Conservation (phyloP, 2,329 filamentous ascomycete genomes). For the Emmonsiellopsis sp. region DNA sequence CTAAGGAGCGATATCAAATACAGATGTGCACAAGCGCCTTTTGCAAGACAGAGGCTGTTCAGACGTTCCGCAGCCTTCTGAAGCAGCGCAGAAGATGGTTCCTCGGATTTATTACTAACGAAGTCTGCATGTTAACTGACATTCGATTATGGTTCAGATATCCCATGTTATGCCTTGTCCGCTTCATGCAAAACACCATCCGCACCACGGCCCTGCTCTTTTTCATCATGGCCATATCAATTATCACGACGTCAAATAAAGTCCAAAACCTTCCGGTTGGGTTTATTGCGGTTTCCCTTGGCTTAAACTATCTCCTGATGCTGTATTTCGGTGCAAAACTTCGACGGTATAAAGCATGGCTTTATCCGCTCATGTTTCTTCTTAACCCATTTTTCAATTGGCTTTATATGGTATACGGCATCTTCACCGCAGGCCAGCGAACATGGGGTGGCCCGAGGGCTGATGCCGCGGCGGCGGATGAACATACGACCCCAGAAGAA, state of each 20-base stretch:
- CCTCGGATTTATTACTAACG: constrained; percentile 93
- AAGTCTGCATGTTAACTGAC: constrained; percentile 96
- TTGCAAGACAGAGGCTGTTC: constrained; percentile 95
- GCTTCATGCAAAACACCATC: constrained; percentile 94
- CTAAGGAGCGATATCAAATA: constrained; percentile 86
- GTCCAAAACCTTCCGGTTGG: constrained; percentile 75
- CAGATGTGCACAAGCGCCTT: constrained; percentile 97
- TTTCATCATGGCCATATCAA: constrained; percentile 82
- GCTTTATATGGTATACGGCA: constrained; percentile 96
- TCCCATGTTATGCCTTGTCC: constrained; percentile 72
- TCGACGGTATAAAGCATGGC: constrained; percentile 81
- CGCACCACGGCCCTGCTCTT: constrained; percentile 88
- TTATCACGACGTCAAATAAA: constrained; percentile 73
- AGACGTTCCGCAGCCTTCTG: constrained; percentile 72
- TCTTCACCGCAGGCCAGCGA: constrained; percentile 85
- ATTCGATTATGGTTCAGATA: constrained; percentile 85
- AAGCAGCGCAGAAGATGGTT: constrained; percentile 97
- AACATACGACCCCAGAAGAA: constrained; percentile 64
- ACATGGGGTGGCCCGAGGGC: constrained; percentile 93
- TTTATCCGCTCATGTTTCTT: constrained; percentile 93
- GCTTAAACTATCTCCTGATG: constrained; percentile 92
- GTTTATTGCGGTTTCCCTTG: constrained; percentile 86
- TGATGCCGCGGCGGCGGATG: constrained; percentile 73
- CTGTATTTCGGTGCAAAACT: constrained; percentile 86
- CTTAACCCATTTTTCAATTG: constrained; percentile 97